Conservation (phyloP, 495 filamentous ascomycete genomes). For the Neurospora terricola region DNA sequence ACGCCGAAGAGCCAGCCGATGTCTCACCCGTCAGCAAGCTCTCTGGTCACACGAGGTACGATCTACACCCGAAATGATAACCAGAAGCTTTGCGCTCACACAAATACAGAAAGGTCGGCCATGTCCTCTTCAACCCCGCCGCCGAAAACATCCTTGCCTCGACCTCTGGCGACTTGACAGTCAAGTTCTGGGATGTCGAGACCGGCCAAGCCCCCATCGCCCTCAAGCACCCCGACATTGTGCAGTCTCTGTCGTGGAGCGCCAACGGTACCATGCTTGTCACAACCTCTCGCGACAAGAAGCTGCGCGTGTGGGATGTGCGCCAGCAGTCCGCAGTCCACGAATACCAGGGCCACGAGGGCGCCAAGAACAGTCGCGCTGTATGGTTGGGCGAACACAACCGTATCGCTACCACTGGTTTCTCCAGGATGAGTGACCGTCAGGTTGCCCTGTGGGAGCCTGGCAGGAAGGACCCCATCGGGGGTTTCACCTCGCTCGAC, state of each 20-base stretch:
- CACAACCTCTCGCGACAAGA: slow-evolving; percentile 96
- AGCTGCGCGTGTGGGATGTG: slow-evolving; percentile 92
- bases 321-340: slow-evolving; percentile 82
- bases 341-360: slow-evolving; percentile 75
- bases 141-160: slow-evolving; percentile 94
- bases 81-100: slow-evolving; percentile 3
- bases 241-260: slow-evolving; percentile 94
- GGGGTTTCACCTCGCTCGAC: slow-evolving; percentile 78
- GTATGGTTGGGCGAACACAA: slow-evolving; percentile 97
- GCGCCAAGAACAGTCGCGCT: slow-evolving; percentile 91
- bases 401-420: slow-evolving; percentile 89
- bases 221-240: slow-evolving; percentile 78
- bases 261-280: slow-evolving; percentile 81
- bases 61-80: not conserved
- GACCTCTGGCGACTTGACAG: slow-evolving; percentile 85
- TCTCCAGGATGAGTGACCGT: slow-evolving; percentile 95
- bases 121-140: slow-evolving; percentile 94
- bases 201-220: slow-evolving; percentile 61
- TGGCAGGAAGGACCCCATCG: slow-evolving; percentile 73
- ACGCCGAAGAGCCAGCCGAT: slow-evolving; percentile 73
- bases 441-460: slow-evolving; percentile 95
- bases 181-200: slow-evolving; percentile 93
- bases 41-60: slow-evolving; percentile 57
- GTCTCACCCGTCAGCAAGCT: slow-evolving; percentile 73
- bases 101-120: slow-evolving; percentile 73